Base-by-base conservation (phyloP, 495 filamentous ascomycete species). In the Talaromyces nanjingensis region DNA sequence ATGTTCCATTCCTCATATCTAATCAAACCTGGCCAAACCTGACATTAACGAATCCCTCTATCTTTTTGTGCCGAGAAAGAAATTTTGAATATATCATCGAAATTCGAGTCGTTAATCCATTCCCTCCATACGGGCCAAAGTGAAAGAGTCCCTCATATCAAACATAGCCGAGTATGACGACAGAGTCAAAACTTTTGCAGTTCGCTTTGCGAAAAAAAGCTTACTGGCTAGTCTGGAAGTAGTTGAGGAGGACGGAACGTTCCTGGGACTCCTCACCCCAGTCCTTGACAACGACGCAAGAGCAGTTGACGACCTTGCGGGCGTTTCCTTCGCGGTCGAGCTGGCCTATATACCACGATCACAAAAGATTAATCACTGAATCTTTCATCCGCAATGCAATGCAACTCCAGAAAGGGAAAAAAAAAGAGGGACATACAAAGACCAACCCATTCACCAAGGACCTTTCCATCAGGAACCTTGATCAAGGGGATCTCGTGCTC, bases 221-320 rank as follows among this genome's bases (percentile, higher is more conserved):
- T 71, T 88, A 88, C 77, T 87, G 85, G 82, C 87, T 86, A 73
- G 91, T 96, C 83, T 94, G 89, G 91, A 98, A 97, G 90, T 98
- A 98, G 86, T 97, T 94, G 73, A 98, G 91, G 77, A 98, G 89
- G 79, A 98, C 90, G 71, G 90, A 89, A 71, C 94, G 91, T 86
- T 98, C 94, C 80, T 96, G 92, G 70, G 90, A 93, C 84, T 97
- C 94, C 86, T 97, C 93, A 85, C 94, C 94, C 94, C 94, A 98
- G 77, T 98, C 92, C 83, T 91, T 90, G 67, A 98, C 94, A 61
- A 98, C 94, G 71, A 97, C 94, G 84, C 94, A 97, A 72, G 93
- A 97, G 90, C 94, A 98, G 87, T 98, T 98, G 79, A 98, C 94
- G 68, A 98, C 96, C 87, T 98, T 98, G 79, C 94, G 89, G 66